Evolutionary conservation across 2,329 filamentous ascomycete genomes (phyloP).

Genomic region (Pestalotiopsis fici): DNA sequence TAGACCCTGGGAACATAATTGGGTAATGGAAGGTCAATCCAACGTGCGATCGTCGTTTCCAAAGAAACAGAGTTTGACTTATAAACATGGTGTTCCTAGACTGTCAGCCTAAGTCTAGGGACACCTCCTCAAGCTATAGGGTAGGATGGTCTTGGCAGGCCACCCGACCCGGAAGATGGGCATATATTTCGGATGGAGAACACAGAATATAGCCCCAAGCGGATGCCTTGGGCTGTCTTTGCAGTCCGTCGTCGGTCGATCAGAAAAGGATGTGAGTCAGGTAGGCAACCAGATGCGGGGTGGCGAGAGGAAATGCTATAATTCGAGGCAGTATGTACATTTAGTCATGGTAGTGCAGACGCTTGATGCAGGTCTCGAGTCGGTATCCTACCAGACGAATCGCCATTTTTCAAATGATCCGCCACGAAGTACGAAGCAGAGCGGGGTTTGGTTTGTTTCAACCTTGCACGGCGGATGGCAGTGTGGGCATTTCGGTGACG

Average conservation of each 20-base stretch:
- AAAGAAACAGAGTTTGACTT: not conserved
- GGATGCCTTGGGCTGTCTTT: not conserved
- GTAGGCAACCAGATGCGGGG: not conserved
- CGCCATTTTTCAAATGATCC: not conserved
- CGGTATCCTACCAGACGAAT: not conserved
- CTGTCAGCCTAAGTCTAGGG: not conserved
- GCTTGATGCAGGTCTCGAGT: not conserved
- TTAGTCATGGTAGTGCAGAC: not conserved
- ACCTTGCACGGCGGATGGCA: not conserved
- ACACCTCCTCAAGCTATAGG: not conserved
- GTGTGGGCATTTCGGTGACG: not conserved
- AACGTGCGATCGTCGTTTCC: not conserved
- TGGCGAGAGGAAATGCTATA: not conserved
- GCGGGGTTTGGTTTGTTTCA: not conserved
- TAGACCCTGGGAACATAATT: too few species aligned
- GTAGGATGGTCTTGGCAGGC: not conserved
- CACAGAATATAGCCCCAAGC: not conserved
- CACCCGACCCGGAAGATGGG: not conserved
- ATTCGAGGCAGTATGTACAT: not conserved
- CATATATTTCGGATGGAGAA: not conserved
- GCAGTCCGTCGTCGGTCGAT: not conserved
- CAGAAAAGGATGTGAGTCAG: not conserved
- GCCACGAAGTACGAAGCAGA: not conserved
- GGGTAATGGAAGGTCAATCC: not conserved
- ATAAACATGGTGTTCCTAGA: not conserved